Evolutionary conservation across 2,329 filamentous ascomycete genomes (phyloP).

Genomic region (Bipolaris sorokiniana): DNA sequence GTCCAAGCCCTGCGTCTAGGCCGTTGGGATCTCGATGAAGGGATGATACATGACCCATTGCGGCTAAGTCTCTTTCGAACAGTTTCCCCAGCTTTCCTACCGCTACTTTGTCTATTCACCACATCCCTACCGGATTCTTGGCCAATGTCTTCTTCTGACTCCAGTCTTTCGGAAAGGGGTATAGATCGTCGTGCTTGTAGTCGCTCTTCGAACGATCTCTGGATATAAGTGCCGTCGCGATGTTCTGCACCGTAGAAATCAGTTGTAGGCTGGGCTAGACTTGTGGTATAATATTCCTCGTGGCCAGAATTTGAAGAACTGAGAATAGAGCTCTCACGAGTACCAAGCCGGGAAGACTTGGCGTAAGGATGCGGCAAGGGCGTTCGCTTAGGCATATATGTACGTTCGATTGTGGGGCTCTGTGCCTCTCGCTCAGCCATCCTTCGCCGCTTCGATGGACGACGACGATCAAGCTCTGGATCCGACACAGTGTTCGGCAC

Average conservation of each 20-base stretch:
- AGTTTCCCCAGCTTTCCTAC: constrained; percentile 4
- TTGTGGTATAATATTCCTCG: neutral
- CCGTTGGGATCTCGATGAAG: constrained; percentile 3
- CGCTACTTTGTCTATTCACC: constrained; percentile 1
- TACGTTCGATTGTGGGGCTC: too few species aligned
- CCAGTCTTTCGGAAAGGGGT: constrained; percentile 8
- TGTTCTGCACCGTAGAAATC: constrained; percentile 8
- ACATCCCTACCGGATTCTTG: neutral
- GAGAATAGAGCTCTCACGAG: too few species aligned
- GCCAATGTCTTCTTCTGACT: constrained; percentile 1
- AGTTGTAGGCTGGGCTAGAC: neutral
- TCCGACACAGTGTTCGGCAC: too few species aligned
- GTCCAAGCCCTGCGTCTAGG: neutral
- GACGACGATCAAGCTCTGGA: too few species aligned
- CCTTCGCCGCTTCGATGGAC: too few species aligned
- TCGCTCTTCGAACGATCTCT: constrained; percentile 9
- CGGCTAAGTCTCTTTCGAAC: constrained; percentile 1
- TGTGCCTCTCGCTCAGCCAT: too few species aligned
- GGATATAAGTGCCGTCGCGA: constrained; percentile 4
- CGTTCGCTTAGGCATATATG: too few species aligned
- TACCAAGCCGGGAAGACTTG: too few species aligned
- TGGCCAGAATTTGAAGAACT: too few species aligned
- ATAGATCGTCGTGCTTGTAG: constrained; percentile 12
- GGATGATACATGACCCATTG: neutral
- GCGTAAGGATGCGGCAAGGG: too few species aligned